phyloP scores from a whole-genome alignment of 225 moss, liverwort and hornwort genomes.

The Lunularia cruciata region DNA sequence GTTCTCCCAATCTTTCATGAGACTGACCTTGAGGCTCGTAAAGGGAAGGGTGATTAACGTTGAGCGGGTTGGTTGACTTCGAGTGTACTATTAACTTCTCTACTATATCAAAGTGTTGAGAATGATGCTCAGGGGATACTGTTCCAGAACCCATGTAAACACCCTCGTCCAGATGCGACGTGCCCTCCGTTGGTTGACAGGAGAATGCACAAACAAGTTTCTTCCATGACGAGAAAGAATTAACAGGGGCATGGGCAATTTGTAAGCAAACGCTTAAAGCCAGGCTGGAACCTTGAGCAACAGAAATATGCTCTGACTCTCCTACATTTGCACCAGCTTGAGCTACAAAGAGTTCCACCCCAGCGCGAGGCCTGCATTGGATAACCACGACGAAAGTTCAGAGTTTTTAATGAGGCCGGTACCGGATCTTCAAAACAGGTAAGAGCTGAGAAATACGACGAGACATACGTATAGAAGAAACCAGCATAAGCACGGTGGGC shows the following conservation, averaged over 20 bases:
- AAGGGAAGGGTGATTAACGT: neutral
- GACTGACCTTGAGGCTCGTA: neutral
- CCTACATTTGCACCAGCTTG: slow-evolving; percentile 33
- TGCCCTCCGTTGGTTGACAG: slow-evolving; percentile 24
- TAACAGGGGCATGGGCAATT: slow-evolving; percentile 29
- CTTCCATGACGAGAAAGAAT: slow-evolving; percentile 17
- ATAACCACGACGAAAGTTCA: neutral
- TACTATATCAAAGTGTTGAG: slow-evolving; percentile 22
- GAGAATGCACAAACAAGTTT: slow-evolving; percentile 38
- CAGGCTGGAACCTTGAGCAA: slow-evolving; percentile 39
- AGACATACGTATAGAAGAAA: neutral
- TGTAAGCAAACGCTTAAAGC: slow-evolving; percentile 43
- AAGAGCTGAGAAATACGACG: neutral
- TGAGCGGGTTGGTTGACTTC: slow-evolving; percentile 8
- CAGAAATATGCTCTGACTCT: slow-evolving; percentile 38
- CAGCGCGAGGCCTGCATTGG: slow-evolving; percentile 36
- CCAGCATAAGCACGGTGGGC: neutral
- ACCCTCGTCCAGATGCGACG: slow-evolving; percentile 21
- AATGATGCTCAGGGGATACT: slow-evolving; percentile 21
- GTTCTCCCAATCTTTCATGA: neutral
- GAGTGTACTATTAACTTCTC: slow-evolving; percentile 36
- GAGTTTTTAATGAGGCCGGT: too few species aligned
- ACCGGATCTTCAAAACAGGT: neutral
- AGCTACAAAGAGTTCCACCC: slow-evolving; percentile 44
- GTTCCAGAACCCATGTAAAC: slow-evolving; percentile 16